Conservation (phyloP, 768 basidiomycete species). For the Guyanaporus albipodus region DNA sequence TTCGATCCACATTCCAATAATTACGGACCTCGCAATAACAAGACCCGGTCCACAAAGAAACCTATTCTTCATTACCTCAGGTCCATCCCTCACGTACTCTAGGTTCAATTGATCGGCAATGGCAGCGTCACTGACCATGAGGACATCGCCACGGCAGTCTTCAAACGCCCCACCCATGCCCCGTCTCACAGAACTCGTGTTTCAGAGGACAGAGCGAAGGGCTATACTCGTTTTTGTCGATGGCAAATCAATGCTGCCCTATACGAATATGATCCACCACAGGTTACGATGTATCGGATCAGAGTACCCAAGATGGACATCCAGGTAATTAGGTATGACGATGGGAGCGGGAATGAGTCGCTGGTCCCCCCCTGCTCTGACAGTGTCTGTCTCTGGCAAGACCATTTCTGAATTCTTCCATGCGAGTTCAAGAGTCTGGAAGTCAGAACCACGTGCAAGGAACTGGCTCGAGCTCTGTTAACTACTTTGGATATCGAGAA, state of each 20-base stretch:
- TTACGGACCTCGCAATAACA: constrained; percentile 88
- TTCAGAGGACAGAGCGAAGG: constrained; percentile 64
- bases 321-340: constrained; percentile 74
- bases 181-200: constrained; percentile 82
- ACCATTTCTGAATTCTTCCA: constrained; percentile 86
- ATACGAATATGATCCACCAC: constrained; percentile 70
- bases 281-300: constrained; percentile 78
- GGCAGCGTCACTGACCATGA: constrained; percentile 77
- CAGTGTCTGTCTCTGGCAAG: constrained; percentile 75
- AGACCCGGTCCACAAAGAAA: constrained; percentile 65
- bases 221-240: constrained; percentile 77
- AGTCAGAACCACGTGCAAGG: constrained; percentile 83
- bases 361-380: constrained; percentile 80
- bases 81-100: constrained; percentile 81
- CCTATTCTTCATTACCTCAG: constrained; percentile 87
- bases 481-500: constrained; percentile 80
- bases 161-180: constrained; percentile 82
- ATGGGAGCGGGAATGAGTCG: constrained; percentile 80
- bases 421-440: constrained; percentile 71
- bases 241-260: constrained; percentile 92
- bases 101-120: constrained; percentile 90
- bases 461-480: constrained; percentile 61
- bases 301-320: constrained; percentile 47
- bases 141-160: constrained; percentile 69
- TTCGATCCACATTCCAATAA: constrained; percentile 59